phyloP scores from a whole-genome alignment of 768 basidiomycete species.

The Russula ochroleuca region DNA sequence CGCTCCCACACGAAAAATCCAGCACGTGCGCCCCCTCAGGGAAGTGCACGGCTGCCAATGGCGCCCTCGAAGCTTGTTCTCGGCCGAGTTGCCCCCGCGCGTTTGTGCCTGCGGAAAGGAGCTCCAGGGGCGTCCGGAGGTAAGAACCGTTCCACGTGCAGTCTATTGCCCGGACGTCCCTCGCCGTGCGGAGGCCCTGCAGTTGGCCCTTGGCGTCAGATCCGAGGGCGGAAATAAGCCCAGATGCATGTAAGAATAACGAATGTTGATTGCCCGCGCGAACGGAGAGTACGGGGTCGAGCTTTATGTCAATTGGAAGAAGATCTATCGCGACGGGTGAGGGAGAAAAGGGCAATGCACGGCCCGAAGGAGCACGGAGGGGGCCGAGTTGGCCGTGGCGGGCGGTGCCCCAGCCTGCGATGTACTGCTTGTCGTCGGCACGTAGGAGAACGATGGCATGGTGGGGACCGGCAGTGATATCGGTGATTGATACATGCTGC shows the following conservation, averaged over 20 bases:
- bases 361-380: constrained; percentile 27
- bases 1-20: constrained; percentile 62
- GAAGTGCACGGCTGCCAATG: constrained; percentile 34
- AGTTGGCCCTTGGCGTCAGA: constrained; percentile 71
- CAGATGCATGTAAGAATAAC: constrained; percentile 43
- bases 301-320: constrained; percentile 23
- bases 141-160: constrained; percentile 86
- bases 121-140: constrained; percentile 31
- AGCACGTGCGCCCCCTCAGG: constrained; percentile 29
- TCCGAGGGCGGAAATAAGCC: constrained; percentile 52
- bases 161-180: constrained; percentile 37
- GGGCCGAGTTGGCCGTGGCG: constrained; percentile 82
- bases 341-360: constrained; percentile 34
- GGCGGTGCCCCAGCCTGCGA: constrained; percentile 79
- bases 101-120: constrained; percentile 53
- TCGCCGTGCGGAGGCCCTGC: constrained; percentile 34
- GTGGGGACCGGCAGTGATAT: constrained; percentile 62
- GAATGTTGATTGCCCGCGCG: constrained; percentile 54
- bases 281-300: constrained; percentile 31
- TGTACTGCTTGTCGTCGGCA: constrained; percentile 28
- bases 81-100: constrained; percentile 65
- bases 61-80: background rate
- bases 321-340: constrained; percentile 37
- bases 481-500: constrained; percentile 35
- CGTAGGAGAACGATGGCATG: constrained; percentile 57